Evolutionary conservation across 768 basidiomycete genomes (phyloP), one percentile per base, ranked within the genome.

Genomic region (Pisolithus microcarpus): DNA sequence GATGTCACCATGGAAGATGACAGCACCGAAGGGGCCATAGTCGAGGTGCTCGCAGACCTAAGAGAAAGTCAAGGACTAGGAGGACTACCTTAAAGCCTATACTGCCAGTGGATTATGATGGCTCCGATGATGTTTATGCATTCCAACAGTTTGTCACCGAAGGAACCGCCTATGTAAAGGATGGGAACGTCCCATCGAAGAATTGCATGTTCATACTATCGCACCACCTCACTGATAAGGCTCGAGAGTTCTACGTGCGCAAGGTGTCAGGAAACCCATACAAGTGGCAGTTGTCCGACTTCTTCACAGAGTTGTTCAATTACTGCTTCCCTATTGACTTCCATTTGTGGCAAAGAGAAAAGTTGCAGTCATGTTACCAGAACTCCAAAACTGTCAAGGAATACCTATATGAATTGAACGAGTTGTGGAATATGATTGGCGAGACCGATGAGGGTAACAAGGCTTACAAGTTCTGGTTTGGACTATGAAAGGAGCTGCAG

Each of bases 381-480:
- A 52, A 61, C 3, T 46, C 61, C 1, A 60, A 58, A 8, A 59
- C 55, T 0, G 68, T 75, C 0, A 51, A 59, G 0, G 65, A 68
- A 7, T 75, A 65, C 52, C 59, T 65, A 2, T 64, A 65, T 38
- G 65, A 50, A 2, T 4, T 23, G 21, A 23, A 23, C 21, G 21
- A 23, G 21, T 23, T 23, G 21, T 23, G 21, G 21, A 59, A 61
- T 8, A 66, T 69, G 50, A 66, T 72, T 8, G 72, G 72, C 0
- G 38, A 59, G 4, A 54, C 60, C 0, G 59, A 63, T 5, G 52
- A 68, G 4, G 50, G 55, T 0, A 67, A 72, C 13, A 43, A 57
- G 9, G 65, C 71, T 0, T 53, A 64, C 8, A 58, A 61, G 13
- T 55, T 76, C 0, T 77, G 71, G 72, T 57, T 62, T 5, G 70